A percentile compares a stretch with the other conserved stretches of the same genome.
phyloP scores from a whole-genome alignment of 2,329 filamentous ascomycete species.

The Ustilaginoidea virens region DNA sequence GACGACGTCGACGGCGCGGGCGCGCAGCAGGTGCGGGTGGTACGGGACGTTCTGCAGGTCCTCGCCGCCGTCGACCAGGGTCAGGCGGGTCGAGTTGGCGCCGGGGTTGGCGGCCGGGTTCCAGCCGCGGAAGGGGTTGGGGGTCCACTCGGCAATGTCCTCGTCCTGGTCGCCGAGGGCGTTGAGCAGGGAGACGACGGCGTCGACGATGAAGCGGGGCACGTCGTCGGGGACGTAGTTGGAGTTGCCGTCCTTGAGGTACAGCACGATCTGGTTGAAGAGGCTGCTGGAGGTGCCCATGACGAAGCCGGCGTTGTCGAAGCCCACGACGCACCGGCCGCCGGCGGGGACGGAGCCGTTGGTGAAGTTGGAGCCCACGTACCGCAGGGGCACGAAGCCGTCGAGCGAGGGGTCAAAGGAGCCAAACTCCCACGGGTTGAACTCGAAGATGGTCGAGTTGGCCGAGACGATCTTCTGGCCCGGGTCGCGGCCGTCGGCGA shows the following conservation, averaged over 20 bases:
- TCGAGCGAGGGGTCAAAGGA: slow-evolving; percentile 43
- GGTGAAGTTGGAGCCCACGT: slow-evolving; percentile 42
- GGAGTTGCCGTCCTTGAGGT: slow-evolving; percentile 39
- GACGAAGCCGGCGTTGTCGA: slow-evolving; percentile 65
- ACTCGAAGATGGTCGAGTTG: slow-evolving; percentile 49
- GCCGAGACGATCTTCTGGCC: slow-evolving; percentile 26
- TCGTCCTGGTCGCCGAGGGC: slow-evolving; percentile 44
- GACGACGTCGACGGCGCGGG: slow-evolving; percentile 43
- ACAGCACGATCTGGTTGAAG: slow-evolving; percentile 58
- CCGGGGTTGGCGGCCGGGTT: slow-evolving; percentile 28
- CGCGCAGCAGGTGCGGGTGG: slow-evolving; percentile 39
- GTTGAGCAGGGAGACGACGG: slow-evolving; percentile 33
- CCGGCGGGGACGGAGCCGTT: slow-evolving; percentile 30
- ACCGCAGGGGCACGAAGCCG: slow-evolving; percentile 44
- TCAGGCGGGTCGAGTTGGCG: slow-evolving; percentile 36
- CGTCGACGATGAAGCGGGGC: slow-evolving; percentile 23
- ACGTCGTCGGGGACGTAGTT: slow-evolving; percentile 35
- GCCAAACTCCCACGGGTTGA: slow-evolving; percentile 52
- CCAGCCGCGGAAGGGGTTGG: slow-evolving; percentile 43
- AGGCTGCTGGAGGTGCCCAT: slow-evolving; percentile 72
- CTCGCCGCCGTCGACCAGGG: slow-evolving; percentile 67
- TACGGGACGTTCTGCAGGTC: slow-evolving; percentile 70
- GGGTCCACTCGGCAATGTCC: slow-evolving; percentile 59
- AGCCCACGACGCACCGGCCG: slow-evolving; percentile 40
- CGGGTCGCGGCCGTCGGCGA: slow-evolving; percentile 31